Evolutionary conservation across 2,329 filamentous ascomycete genomes (phyloP).

Genomic region (Neonectria hederae): DNA sequence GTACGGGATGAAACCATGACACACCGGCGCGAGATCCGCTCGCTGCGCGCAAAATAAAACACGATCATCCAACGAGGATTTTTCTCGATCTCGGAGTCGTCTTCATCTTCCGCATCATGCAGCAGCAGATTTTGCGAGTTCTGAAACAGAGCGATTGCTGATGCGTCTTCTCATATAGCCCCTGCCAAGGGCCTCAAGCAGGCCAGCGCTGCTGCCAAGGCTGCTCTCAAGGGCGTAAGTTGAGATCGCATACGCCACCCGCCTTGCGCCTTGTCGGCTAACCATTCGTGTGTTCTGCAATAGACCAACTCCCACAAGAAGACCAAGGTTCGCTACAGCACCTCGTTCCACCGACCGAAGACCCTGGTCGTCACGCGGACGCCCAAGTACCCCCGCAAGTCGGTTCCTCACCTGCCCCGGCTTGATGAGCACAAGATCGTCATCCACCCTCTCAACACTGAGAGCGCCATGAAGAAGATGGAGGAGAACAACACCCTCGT

Average conservation of each 20-base stretch:
- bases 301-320: constrained; percentile 77
- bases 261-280: constrained; percentile 4
- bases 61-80: constrained; percentile 28
- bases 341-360: constrained; percentile 98
- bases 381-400: constrained; percentile 97
- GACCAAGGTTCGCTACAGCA: constrained; percentile 90
- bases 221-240: constrained; percentile 95
- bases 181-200: constrained; percentile 77
- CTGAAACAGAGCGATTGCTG: constrained; percentile 76
- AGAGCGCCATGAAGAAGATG: constrained; percentile 99
- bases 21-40: constrained; percentile 25
- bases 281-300: neutral
- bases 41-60: constrained; percentile 27
- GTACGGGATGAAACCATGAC: constrained; percentile 51
- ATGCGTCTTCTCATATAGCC: constrained; percentile 68
- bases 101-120: constrained; percentile 62
- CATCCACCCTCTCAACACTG: constrained; percentile 98
- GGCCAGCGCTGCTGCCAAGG: constrained; percentile 94
- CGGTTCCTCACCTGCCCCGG: constrained; percentile 85
- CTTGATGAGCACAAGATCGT: constrained; percentile 99
- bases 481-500: constrained; percentile 99
- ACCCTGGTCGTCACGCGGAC: constrained; percentile 89
- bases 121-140: constrained; percentile 83
- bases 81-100: constrained; percentile 30
- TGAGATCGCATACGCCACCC: constrained; percentile 11